phyloP scores from a whole-genome alignment of 2,329 filamentous ascomycete species.

The Tolypocladium ophioglossoides region DNA sequence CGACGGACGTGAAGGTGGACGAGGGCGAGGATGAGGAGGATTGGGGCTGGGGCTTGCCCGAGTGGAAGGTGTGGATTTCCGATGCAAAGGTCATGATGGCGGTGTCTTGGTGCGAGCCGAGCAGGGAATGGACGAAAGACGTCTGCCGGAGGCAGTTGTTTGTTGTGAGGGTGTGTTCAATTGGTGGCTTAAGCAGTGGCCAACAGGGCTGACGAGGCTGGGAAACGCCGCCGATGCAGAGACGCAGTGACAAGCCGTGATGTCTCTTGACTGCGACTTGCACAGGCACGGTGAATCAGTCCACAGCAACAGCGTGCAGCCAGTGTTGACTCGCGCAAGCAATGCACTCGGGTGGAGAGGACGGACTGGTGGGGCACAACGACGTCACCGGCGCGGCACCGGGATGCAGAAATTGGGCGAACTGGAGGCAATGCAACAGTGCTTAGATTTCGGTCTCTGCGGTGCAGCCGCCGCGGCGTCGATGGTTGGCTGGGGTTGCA shows the following conservation, averaged over 20 bases:
- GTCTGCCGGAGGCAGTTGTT: too few species aligned
- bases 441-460: background rate
- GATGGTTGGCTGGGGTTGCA: background rate
- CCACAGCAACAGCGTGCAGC: too few species aligned
- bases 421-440: too few species aligned
- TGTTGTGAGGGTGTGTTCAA: too few species aligned
- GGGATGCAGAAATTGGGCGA: background rate
- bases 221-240: background rate
- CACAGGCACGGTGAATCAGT: background rate
- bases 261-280: too few species aligned
- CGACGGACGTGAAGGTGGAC: slow-evolving; percentile 58
- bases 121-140: too few species aligned
- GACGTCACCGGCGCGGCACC: background rate
- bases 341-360: background rate
- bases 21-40: slow-evolving; percentile 38
- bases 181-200: background rate
- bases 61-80: slow-evolving; percentile 59
- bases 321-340: background rate
- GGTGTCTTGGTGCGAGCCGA: too few species aligned
- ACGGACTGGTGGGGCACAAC: background rate
- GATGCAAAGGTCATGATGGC: slow-evolving; percentile 23
- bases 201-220: background rate
- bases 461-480: background rate
- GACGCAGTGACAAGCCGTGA: background rate
- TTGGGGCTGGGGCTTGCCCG: slow-evolving; percentile 52